Evolutionary conservation across 2,329 filamentous ascomycete genomes (phyloP).

Genomic region (Colletotrichum chrysophilum): DNA sequence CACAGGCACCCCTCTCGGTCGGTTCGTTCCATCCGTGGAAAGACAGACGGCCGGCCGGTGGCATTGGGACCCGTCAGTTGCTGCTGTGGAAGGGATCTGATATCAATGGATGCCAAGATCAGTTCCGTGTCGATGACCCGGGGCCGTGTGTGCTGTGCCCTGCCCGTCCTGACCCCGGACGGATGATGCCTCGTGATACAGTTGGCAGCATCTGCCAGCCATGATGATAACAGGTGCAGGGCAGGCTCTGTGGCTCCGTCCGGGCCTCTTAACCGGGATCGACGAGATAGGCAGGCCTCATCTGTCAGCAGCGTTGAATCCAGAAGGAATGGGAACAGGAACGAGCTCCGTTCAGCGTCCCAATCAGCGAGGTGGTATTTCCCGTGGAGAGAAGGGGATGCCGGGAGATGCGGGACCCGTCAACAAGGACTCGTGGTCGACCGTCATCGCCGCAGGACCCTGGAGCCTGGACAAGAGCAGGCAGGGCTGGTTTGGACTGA

Average conservation of each 20-base stretch:
- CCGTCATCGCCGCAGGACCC: slow-evolving; percentile 1
- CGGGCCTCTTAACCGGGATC: background rate
- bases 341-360: background rate
- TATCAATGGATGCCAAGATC: background rate
- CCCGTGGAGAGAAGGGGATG: background rate
- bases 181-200: background rate
- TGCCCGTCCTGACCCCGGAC: background rate
- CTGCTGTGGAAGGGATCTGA: background rate
- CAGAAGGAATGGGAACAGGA: background rate
- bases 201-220: background rate
- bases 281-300: background rate
- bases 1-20: slow-evolving; percentile 6
- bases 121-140: background rate
- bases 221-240: background rate
- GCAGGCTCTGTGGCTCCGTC: background rate
- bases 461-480: background rate
- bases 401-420: slow-evolving; percentile 1
- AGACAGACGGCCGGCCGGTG: background rate
- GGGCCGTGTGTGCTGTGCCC: background rate
- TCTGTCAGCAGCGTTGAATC: background rate
- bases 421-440: slow-evolving; percentile 1
- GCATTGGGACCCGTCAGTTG: background rate
- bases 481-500: slow-evolving; percentile 6
- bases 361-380: background rate
- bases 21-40: slow-evolving; percentile 17